These are phyloP conservation scores for Penicillium silybi DNA, from an alignment of 495 filamentous ascomycete genomes.

Conservation along the genomic window DNA sequence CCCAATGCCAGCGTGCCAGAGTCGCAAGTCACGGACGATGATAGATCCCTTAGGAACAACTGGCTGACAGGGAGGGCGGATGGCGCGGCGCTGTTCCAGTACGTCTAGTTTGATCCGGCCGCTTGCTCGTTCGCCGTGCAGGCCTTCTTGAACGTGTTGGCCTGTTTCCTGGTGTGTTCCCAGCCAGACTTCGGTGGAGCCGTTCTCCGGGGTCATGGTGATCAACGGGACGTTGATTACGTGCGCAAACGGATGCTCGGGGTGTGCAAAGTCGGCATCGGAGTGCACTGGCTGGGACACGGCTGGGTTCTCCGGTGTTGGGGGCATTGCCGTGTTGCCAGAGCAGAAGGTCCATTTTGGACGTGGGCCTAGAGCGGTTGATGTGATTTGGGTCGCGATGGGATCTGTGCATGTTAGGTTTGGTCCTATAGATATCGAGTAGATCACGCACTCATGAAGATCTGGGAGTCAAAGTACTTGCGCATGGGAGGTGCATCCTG, in stretches of 20 bases:
- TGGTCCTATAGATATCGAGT: neutral
- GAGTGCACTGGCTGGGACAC: conserved; percentile 50
- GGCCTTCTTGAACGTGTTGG: conserved; percentile 42
- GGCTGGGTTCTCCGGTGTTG: conserved; percentile 31
- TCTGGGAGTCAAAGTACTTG: conserved; percentile 35
- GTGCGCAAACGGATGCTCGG: conserved; percentile 48
- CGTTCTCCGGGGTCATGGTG: conserved; percentile 50
- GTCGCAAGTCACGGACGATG: conserved; percentile 51
- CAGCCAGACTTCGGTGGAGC: conserved; percentile 58
- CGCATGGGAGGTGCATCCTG: conserved; percentile 46
- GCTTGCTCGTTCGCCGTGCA: conserved; percentile 46
- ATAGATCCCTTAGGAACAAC: conserved; percentile 49
- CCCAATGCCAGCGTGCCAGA: conserved; percentile 61
- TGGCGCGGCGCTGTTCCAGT: conserved; percentile 34
- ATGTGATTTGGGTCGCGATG: conserved; percentile 49
- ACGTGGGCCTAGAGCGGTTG: conserved; percentile 42
- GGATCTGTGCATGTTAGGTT: conserved; percentile 29
- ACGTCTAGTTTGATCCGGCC: conserved; percentile 42
- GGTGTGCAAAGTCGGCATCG: conserved; percentile 56
- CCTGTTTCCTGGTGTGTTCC: conserved; percentile 45
- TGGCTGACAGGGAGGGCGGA: conserved; percentile 46
- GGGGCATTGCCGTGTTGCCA: conserved; percentile 50
- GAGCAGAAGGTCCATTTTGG: conserved; percentile 53
- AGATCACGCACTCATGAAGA: conserved; percentile 38
- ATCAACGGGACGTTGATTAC: conserved; percentile 54